phyloP scores from a whole-genome alignment of 1,284 basidiomycete genomes.

The Heterobasidion irregulare region DNA sequence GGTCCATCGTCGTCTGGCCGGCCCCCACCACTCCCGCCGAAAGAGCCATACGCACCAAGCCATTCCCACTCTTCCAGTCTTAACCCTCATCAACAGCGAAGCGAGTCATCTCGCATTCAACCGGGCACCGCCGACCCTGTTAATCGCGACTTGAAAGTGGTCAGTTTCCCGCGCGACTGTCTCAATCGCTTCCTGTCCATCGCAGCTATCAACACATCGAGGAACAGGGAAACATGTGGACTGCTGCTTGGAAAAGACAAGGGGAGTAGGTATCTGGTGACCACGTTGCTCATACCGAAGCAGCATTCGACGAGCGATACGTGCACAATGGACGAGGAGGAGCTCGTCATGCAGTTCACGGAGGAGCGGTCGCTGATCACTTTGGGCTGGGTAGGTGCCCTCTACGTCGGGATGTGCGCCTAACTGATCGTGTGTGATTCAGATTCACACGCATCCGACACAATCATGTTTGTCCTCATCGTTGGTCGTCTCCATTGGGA shows the following conservation, averaged over 20 bases:
- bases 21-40: slow-evolving; percentile 1
- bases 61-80: slow-evolving; percentile 6
- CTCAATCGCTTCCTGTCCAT: slow-evolving; percentile 68
- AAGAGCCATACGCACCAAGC: slow-evolving; percentile 6
- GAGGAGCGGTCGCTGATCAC: slow-evolving; percentile 72
- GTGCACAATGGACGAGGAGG: slow-evolving; percentile 84
- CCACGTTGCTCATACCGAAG: slow-evolving; percentile 73
- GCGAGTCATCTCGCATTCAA: slow-evolving; percentile 15
- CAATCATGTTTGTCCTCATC: slow-evolving; percentile 61
- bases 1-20: slow-evolving; percentile 1
- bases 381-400: slow-evolving; percentile 75
- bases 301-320: slow-evolving; percentile 82
- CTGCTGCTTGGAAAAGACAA: slow-evolving; percentile 49
- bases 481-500: neutral
- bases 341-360: slow-evolving; percentile 77
- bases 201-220: slow-evolving; percentile 49
- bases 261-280: slow-evolving; percentile 59
- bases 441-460: slow-evolving; percentile 91
- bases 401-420: neutral
- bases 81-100: slow-evolving; percentile 7
- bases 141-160: slow-evolving; percentile 40
- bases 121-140: slow-evolving; percentile 18
- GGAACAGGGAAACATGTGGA: slow-evolving; percentile 60
- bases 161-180: slow-evolving; percentile 61
- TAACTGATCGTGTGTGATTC: neutral